phyloP scores from a whole-genome alignment of 2,329 filamentous ascomycete genomes.

The Parasarocladium wereldwijsianum region DNA sequence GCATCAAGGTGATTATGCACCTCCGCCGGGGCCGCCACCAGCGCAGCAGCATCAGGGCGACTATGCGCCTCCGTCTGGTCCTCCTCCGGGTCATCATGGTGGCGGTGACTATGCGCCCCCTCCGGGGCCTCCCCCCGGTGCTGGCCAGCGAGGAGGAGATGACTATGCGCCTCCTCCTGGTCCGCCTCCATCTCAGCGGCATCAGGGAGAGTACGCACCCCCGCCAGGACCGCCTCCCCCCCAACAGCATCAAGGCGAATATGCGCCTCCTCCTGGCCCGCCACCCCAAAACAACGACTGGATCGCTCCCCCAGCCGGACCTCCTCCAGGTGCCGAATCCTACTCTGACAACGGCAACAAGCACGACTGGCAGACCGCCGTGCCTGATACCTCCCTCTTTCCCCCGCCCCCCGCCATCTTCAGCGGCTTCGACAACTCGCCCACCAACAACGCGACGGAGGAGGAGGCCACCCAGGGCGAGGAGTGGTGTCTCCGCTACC shows the following conservation, averaged over 20 bases:
- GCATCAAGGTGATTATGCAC: conserved; percentile 8
- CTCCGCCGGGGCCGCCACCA: conserved; percentile 1
- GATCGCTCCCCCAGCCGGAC: conserved; percentile 22
- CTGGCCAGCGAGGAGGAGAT: conserved; percentile 6
- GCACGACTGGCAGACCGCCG: conserved; percentile 57
- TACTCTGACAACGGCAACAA: conserved; percentile 15
- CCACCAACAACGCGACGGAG: conserved; percentile 53
- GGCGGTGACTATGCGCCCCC: conserved; percentile 9
- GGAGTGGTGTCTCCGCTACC: conserved; percentile 48
- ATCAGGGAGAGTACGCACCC: conserved; percentile 8
- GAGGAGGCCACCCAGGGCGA: conserved; percentile 50
- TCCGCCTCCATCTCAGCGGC: conserved; percentile 15
- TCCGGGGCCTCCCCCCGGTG: conserved; percentile 11
- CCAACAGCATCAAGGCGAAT: background rate
- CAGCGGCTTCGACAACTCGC: conserved; percentile 46
- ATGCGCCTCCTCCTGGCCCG: conserved; percentile 4
- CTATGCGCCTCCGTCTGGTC: conserved; percentile 18
- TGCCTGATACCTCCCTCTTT: conserved; percentile 58
- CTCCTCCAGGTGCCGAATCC: conserved; percentile 16
- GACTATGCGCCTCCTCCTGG: conserved; percentile 14
- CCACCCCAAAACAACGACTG: conserved; percentile 8
- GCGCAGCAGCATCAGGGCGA: conserved; percentile 3
- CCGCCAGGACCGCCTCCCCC: conserved; percentile 6
- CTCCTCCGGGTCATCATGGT: conserved; percentile 13
- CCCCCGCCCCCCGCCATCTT: conserved; percentile 59